Base-by-base conservation (phyloP, 495 filamentous ascomycete genomes). In the Umbilicaria muhlenbergii region DNA sequence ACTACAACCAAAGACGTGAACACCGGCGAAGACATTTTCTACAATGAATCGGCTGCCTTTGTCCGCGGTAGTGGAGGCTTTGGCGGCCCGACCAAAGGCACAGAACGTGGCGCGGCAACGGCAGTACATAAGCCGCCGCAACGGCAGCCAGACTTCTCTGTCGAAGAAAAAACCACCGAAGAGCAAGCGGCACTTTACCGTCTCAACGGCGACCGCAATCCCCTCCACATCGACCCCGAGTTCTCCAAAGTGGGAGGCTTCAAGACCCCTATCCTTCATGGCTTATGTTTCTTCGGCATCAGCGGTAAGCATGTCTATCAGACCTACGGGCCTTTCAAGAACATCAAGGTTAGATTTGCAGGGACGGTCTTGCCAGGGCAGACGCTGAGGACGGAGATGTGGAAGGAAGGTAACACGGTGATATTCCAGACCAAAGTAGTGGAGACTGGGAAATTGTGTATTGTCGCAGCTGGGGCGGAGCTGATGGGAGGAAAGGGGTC, bases 151-250 rank as follows among this genome's bases (percentile, higher is more conserved):
- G 92, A 98, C 57, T 71, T 73, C 28, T 75, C 92, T 5, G 73
- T 84, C 19, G 88, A 95, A 68, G 83, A 88, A 65, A 79, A 78
- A 68, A 98, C 91, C 19, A 84, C 78, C 12, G 81, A 86, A 59
- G 89, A 93, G 60, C 91, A 98, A 69, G 91, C 91, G 12, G 88
- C 84, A 2, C 58, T 98, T n/a, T 98, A 98, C 70, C 77, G 91
- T 12, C 70, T 98, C 37, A 87, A 80, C 51, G 91, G 91, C 28
- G 91, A 98, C 62, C 78, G 86, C 38, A 93, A 88, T 66, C 91
- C 91, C 13, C 73, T 98, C 12, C 91, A 98, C 65, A 80, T 98
- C 52, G 91, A 98, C 62, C 91, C 91, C 4, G 78, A 78, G 39
- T 96, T 98, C 65, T 81, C 83, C 61, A 89, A 86, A 70, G 78